Evolutionary conservation across 2,329 filamentous ascomycete species (phyloP).

Genomic region (Cercospora janseana): DNA sequence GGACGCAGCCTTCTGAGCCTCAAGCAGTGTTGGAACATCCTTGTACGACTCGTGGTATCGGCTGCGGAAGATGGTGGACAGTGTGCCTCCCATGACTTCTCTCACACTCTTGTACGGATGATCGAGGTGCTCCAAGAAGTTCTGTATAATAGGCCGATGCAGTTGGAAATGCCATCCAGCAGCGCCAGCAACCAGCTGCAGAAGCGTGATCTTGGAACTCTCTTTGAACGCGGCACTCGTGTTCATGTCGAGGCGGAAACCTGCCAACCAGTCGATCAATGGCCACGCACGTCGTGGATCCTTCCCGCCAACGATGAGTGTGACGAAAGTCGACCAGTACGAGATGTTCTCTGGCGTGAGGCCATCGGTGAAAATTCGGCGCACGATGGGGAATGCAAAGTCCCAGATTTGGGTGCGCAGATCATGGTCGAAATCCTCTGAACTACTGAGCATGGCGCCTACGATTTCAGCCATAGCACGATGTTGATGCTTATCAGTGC

Average conservation of each 20-base stretch:
- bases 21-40: slow-evolving; percentile 71
- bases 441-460: slow-evolving; percentile 76
- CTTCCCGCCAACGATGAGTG: slow-evolving; percentile 81
- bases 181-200: slow-evolving; percentile 84
- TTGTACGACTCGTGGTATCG: slow-evolving; percentile 92
- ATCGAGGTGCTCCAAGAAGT: slow-evolving; percentile 88
- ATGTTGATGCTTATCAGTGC: slow-evolving; percentile 96
- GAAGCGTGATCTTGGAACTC: slow-evolving; percentile 87
- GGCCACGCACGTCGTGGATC: slow-evolving; percentile 87
- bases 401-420: slow-evolving; percentile 77
- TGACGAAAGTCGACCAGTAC: slow-evolving; percentile 94
- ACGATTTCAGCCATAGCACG: slow-evolving; percentile 93
- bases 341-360: slow-evolving; percentile 89
- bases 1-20: slow-evolving; percentile 73
- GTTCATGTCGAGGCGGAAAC: slow-evolving; percentile 87
- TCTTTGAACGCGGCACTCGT: slow-evolving; percentile 99
- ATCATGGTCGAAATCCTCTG: slow-evolving; percentile 71
- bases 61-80: slow-evolving; percentile 85
- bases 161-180: slow-evolving; percentile 94
- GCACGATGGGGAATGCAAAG: slow-evolving; percentile 84
- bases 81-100: slow-evolving; percentile 86
- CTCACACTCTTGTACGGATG: slow-evolving; percentile 97
- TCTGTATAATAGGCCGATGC: slow-evolving; percentile 79
- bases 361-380: slow-evolving; percentile 83
- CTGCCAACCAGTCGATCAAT: slow-evolving; percentile 75